A percentile compares a stretch with the other conserved stretches of the same genome.
Conservation (phyloP, 2,329 filamentous ascomycete genomes). For the Exophiala alcalophila region DNA sequence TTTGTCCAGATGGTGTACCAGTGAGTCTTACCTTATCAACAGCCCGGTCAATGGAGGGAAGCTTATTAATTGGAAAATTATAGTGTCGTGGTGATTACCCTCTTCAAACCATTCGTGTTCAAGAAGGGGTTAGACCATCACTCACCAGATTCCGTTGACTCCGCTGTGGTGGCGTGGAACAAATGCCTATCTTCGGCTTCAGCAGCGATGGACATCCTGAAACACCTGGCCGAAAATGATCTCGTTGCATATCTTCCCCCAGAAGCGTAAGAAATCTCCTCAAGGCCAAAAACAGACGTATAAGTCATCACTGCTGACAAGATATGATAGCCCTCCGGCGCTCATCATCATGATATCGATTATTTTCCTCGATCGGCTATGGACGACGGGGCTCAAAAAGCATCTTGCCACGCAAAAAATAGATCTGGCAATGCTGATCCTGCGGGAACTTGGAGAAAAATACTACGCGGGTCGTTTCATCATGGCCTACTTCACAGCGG, state of each 20-base stretch:
- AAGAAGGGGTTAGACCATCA: neutral
- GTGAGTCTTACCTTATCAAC: neutral
- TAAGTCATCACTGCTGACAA: neutral
- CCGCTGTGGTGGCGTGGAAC: neutral
- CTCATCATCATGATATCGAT: neutral
- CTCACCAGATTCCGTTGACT: no score
- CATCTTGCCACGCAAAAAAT: constrained; percentile 6
- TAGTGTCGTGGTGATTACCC: constrained; percentile 1
- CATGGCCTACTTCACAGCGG: constrained; percentile 3
- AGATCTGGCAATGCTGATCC: constrained; percentile 3
- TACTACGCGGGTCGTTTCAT: constrained; percentile 4
- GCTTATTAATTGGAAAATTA: neutral
- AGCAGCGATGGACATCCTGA: constrained; percentile 1
- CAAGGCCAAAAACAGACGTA: neutral
- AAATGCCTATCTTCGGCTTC: constrained; percentile 1
- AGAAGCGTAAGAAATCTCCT: neutral
- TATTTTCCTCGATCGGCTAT: neutral
- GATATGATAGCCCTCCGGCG: neutral
- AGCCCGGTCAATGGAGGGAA: neutral
- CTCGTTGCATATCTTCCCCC: neutral
- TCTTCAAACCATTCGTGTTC: constrained; percentile 4
- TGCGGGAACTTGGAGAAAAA: constrained; percentile 1
- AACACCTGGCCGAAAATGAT: neutral
- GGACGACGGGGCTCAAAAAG: neutral
- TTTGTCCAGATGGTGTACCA: constrained; percentile 3